Evolutionary conservation across 2,329 filamentous ascomycete species (phyloP), one percentile per base, ranked within the genome.

Genomic region (Clarireedia monteithiana): DNA sequence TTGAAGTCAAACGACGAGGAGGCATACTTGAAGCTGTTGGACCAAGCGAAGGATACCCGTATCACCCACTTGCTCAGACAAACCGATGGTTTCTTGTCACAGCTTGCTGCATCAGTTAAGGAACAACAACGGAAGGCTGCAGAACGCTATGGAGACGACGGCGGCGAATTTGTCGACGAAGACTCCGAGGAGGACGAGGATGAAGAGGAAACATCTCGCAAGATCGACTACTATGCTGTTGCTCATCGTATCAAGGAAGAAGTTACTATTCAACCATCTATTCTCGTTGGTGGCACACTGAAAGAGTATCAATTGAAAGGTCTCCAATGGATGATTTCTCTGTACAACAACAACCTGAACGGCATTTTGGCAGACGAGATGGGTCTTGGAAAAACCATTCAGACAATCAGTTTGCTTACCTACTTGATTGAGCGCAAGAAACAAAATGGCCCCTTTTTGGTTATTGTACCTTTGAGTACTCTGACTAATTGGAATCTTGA

Each of bases 301-400:
- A 99, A 99, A 73, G 94, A 99, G 71, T 99, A 99, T 73, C 94
- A 99, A 74, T 64, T 99, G 73, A 97, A 96, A 83, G 94, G 94
- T 80, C 77, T 99, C 48, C 92, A 99, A 72, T 99, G 94, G 94
- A 99, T 99, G 94, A 86, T 99, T 59, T 99, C 94, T 14, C 80
- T 99, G 14, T 99, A 97, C 81, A 99, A 99, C 84, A 99, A 99
- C 78, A 99, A 96, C 73, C 82, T 99, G 63, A 99, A 99, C 71
- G 94, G 94, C 81, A 97, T 99, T 63, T 78, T 99, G 66, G 94
- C 94, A 58, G 94, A 99, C 68, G 94, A 99, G 74, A 99, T 99
- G 94, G 94, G 94, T 85, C 89, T 99, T 62, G 94, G 94, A 72
- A 99, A 99, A 77, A 99, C 94, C 0, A 99, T 99, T 65, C 94